phyloP scores from a whole-genome alignment of 257 asterid genomes.

The Catharanthus roseus region DNA sequence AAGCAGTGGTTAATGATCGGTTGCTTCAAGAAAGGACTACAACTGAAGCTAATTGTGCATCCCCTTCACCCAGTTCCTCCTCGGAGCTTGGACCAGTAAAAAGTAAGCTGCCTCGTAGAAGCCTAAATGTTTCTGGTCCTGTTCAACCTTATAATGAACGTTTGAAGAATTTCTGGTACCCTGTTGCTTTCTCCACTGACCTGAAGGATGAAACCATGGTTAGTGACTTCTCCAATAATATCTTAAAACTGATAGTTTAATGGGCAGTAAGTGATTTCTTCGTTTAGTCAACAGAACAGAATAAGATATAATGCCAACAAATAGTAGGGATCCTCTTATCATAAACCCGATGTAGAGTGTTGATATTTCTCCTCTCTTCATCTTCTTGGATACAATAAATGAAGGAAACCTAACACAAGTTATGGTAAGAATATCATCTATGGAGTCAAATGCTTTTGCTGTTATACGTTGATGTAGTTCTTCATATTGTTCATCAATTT shows the following conservation, averaged over 20 bases:
- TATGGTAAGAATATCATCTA: not conserved
- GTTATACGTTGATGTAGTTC: not conserved
- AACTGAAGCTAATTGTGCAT: conserved; percentile 28
- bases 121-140: conserved; percentile 81
- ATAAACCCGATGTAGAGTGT: not conserved
- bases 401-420: not conserved
- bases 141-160: conserved; percentile 56
- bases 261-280: not conserved
- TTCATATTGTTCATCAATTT: not conserved
- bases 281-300: not conserved
- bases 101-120: conserved; percentile 38
- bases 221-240: conserved; percentile 16
- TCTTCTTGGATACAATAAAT: not conserved
- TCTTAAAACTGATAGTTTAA: not conserved
- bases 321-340: not conserved
- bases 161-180: conserved; percentile 92
- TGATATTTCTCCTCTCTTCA: not conserved
- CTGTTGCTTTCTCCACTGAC: conserved; percentile 82
- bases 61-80: conserved; percentile 53
- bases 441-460: not conserved
- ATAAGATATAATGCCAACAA: not conserved
- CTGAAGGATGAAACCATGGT: conserved; percentile 91
- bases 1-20: conserved; percentile 70
- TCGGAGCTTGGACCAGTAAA: conserved; percentile 25
- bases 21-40: conserved; percentile 55